Percentiles rank a stretch among this genome's conserved stretches.
Evolutionary conservation across 768 basidiomycete genomes (phyloP).

Genomic region (Xanthoconium purpureum): DNA sequence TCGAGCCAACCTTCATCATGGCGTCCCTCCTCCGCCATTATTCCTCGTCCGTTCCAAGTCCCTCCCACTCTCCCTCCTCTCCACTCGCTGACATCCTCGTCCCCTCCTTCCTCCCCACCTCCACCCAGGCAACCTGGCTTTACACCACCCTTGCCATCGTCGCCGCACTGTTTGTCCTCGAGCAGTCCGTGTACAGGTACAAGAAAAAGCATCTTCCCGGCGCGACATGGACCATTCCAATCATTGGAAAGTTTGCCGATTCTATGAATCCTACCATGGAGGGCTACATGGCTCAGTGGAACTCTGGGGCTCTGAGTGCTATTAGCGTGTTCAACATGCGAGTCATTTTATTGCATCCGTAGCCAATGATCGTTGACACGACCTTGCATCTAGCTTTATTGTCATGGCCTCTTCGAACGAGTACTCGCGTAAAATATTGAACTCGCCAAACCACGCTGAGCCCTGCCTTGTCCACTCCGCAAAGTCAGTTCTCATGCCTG

Average conservation of each 20-base stretch:
- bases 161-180: slow-evolving; percentile 72
- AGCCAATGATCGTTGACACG: slow-evolving; percentile 6
- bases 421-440: slow-evolving; percentile 91
- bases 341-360: slow-evolving; percentile 24
- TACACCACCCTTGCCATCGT: slow-evolving; percentile 71
- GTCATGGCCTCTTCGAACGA: slow-evolving; percentile 97
- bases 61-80: slow-evolving; percentile 41
- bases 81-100: slow-evolving; percentile 44
- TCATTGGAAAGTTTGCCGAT: slow-evolving; percentile 95
- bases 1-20: slow-evolving; percentile 23
- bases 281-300: slow-evolving; percentile 90
- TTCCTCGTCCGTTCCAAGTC: slow-evolving; percentile 34
- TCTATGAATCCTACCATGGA: slow-evolving; percentile 90
- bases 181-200: slow-evolving; percentile 83
- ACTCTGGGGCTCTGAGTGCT: slow-evolving; percentile 81
- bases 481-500: slow-evolving; percentile 76
- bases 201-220: slow-evolving; percentile 91
- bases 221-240: slow-evolving; percentile 88
- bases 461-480: slow-evolving; percentile 93
- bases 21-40: slow-evolving; percentile 30
- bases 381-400: slow-evolving; percentile 73
- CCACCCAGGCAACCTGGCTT: slow-evolving; percentile 44
- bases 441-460: slow-evolving; percentile 89
- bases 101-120: slow-evolving; percentile 38
- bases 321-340: slow-evolving; percentile 98